These are phyloP conservation scores for Citrus sp. DNA, from an alignment of 345 rosid species.

Conservation along the genomic window DNA sequence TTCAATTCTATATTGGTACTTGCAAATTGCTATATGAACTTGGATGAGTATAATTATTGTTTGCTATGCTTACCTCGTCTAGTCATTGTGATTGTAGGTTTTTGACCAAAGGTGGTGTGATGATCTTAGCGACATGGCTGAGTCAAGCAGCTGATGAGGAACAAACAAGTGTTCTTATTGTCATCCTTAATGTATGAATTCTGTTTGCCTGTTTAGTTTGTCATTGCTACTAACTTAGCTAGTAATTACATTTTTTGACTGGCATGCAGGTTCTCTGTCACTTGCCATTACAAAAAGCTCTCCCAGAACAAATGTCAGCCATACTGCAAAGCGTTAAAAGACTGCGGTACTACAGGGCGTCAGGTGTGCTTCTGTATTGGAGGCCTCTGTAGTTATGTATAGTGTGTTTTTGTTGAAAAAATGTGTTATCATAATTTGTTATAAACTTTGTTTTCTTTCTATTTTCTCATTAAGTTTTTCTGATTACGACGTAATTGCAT, in stretches of 20 bases:
- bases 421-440: background rate
- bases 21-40: constrained; percentile 6
- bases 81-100: constrained; percentile 55
- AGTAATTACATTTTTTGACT: constrained; percentile 11
- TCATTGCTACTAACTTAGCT: constrained; percentile 16
- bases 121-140: constrained; percentile 94
- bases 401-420: background rate
- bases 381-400: background rate
- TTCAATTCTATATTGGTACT: constrained; percentile 72
- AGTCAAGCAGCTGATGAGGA: constrained; percentile 86
- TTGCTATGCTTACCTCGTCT: background rate
- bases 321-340: constrained; percentile 83
- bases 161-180: constrained; percentile 73
- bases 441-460: background rate
- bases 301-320: constrained; percentile 90
- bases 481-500: background rate
- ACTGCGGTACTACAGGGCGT: constrained; percentile 68
- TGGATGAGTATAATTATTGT: background rate
- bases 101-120: constrained; percentile 81
- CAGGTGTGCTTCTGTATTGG: constrained; percentile 64
- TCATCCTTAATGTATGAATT: constrained; percentile 57
- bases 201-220: background rate
- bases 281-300: constrained; percentile 84
- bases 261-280: constrained; percentile 75
- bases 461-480: background rate